These are phyloP conservation scores for Trichophyton simii DNA, from an alignment of 2,329 filamentous ascomycete genomes.

Conservation along the genomic window DNA sequence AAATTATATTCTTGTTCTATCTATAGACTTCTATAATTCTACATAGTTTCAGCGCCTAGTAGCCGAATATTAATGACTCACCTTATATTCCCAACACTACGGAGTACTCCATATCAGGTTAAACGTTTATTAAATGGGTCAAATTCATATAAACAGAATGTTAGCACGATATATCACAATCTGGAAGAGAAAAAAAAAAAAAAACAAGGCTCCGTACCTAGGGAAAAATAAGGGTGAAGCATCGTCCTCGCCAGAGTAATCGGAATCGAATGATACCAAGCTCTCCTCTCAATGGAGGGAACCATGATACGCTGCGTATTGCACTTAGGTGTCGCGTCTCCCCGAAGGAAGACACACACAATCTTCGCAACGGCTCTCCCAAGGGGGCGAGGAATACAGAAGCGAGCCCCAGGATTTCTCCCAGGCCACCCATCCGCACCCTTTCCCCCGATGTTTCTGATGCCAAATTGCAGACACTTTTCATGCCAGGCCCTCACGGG, in stretches of 20 bases:
- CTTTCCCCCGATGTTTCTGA: slow-evolving; percentile 72
- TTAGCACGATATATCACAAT: background rate
- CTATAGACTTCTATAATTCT: background rate
- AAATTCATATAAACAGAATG: background rate
- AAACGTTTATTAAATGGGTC: background rate
- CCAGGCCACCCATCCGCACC: slow-evolving; percentile 18
- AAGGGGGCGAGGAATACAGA: slow-evolving; percentile 44
- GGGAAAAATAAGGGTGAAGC: slow-evolving; percentile 45
- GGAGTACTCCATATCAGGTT: background rate
- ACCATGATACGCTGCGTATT: slow-evolving; percentile 52
- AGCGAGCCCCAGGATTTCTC: slow-evolving; percentile 19
- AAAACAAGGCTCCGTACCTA: slow-evolving; percentile 35
- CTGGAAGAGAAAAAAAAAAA: background rate
- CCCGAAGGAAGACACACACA: slow-evolving; percentile 42
- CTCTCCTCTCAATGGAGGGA: slow-evolving; percentile 24
- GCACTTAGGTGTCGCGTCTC: slow-evolving; percentile 68
- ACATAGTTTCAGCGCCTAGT: background rate
- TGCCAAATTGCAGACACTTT: slow-evolving; percentile 65
- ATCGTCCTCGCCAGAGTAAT: slow-evolving; percentile 77
- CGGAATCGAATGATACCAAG: slow-evolving; percentile 71
- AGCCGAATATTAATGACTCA: background rate
- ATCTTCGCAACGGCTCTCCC: slow-evolving; percentile 92
- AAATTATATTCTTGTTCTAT: background rate
- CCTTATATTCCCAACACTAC: background rate
- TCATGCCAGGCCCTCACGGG: slow-evolving; percentile 82